Conservation (phyloP, 1,284 basidiomycete species). For the Violaceomyces palustris region DNA sequence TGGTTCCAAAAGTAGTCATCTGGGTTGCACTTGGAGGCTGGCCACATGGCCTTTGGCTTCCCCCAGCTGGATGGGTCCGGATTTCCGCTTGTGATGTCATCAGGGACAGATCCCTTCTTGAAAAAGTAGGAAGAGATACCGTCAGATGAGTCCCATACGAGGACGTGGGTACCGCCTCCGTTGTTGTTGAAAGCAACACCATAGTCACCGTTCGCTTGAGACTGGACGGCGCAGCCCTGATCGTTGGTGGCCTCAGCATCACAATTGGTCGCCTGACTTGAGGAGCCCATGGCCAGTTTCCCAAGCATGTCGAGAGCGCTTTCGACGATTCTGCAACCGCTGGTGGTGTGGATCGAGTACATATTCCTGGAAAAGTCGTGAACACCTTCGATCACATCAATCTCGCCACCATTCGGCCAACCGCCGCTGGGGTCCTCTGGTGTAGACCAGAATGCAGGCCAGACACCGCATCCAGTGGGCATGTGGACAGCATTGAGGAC, state of each 20-base stretch:
- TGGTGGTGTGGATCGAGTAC: conserved; percentile 35
- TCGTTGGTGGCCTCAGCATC: conserved; percentile 60
- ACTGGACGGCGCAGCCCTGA: conserved; percentile 64
- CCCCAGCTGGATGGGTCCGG: conserved; percentile 57
- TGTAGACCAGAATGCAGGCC: conserved; percentile 50
- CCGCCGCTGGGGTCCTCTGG: conserved; percentile 12
- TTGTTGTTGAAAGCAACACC: conserved; percentile 62
- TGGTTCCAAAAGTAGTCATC: conserved; percentile 55
- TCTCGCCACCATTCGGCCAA: conserved; percentile 45
- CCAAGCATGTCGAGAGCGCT: conserved; percentile 14
- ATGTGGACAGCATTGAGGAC: conserved; percentile 38
- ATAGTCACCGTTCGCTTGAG: conserved; percentile 56
- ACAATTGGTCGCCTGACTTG: conserved; percentile 58
- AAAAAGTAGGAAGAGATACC: conserved; percentile 62
- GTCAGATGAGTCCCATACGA: conserved; percentile 11
- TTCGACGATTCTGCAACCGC: conserved; percentile 20
- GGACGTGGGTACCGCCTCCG: conserved; percentile 59
- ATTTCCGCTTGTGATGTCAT: conserved; percentile 52
- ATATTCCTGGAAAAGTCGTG: conserved; percentile 35
- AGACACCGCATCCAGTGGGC: conserved; percentile 40
- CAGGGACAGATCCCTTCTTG: conserved; percentile 56
- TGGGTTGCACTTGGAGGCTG: conserved; percentile 55
- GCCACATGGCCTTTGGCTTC: conserved; percentile 59
- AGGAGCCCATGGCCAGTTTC: conserved; percentile 15
- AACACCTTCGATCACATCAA: conserved; percentile 46